Evolutionary conservation across 306 rosid genomes (phyloP), one percentile per base, ranked within the genome.

Genomic region (Vigna reflexopilosa): DNA sequence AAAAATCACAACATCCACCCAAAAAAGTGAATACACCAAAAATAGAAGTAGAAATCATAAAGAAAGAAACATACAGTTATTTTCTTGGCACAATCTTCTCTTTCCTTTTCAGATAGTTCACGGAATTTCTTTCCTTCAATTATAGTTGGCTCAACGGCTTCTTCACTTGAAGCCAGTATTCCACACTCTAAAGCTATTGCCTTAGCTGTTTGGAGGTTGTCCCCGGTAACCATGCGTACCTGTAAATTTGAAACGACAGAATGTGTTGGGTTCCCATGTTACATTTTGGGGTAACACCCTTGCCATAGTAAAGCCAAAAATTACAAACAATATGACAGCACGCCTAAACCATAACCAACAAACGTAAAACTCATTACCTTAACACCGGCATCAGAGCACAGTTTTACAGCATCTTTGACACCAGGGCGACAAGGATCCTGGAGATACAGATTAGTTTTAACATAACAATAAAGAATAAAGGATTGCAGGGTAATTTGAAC

Each of bases 151-250:
- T 95, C 97, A 14, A 83, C 75, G 59, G 90, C 92, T 51, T 88
- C 98, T 72, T 88, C 93, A 61, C 0, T 68, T 64, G 96, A 84
- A 75, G 71, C n/a, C 44, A 95, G 88, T 82, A 95, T 95, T 72
- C 98, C 98, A 89, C 98, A 95, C 86, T 95, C 98, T 79, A 95
- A 58, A 54, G 98, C 96, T 40, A 92, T 95, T 77, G 98, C 98
- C 88, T 88, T 95, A 48, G 98, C 98, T 34, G 98, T 95, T 76
- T 91, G 98, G 76, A 95, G 86, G 84, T 95, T 95, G 85, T 95
- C 98, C 57, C 98, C 98, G 0, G 98, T 95, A 77, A 95, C 98
- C 98, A 95, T 95, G 77, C 98, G 92, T 40, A 95, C 98, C 98
- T 95, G 83, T 42, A 81, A 80, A 61, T 70, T 67, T 16, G 63